Conservation (phyloP, 2,329 filamentous ascomycete species). For the Akanthomyces lecanii region DNA sequence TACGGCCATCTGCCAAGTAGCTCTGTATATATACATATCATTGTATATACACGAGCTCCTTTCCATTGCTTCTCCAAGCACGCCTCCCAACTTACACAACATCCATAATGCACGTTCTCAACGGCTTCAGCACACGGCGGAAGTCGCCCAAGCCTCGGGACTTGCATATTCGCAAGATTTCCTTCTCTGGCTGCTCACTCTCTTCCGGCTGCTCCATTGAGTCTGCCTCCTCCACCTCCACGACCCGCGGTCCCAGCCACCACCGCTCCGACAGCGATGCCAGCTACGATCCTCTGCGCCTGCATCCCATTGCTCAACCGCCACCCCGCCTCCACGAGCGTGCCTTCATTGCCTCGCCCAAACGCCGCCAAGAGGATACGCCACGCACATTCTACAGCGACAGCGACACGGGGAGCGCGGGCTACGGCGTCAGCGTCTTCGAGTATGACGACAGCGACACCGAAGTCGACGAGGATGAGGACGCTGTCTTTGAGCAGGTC, state of each 20-base stretch:
- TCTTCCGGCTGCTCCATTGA: conserved; percentile 34
- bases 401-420: conserved; percentile 24
- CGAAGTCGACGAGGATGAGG: conserved; percentile 22
- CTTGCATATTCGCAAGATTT: conserved; percentile 39
- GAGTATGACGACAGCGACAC: conserved; percentile 25
- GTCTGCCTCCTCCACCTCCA: conserved; percentile 28
- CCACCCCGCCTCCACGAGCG: conserved; percentile 35
- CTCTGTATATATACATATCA: conserved; percentile 9
- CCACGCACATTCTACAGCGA: conserved; percentile 28
- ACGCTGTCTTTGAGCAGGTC: conserved; percentile 25
- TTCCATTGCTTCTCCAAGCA: background rate
- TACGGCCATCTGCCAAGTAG: background rate
- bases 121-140: conserved; percentile 34
- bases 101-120: conserved; percentile 34
- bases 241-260: conserved; percentile 22
- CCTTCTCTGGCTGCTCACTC: conserved; percentile 38
- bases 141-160: conserved; percentile 33
- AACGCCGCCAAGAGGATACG: conserved; percentile 21
- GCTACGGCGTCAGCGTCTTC: conserved; percentile 12
- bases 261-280: conserved; percentile 24
- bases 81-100: background rate
- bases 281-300: conserved; percentile 32
- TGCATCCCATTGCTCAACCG: conserved; percentile 34
- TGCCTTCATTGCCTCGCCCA: conserved; percentile 27
- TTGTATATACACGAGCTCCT: conserved; percentile 13